Evolutionary conservation across 1,284 basidiomycete species (phyloP), one percentile per base, ranked within the genome.

Genomic region (Cutaneotrichosporon sp.): DNA sequence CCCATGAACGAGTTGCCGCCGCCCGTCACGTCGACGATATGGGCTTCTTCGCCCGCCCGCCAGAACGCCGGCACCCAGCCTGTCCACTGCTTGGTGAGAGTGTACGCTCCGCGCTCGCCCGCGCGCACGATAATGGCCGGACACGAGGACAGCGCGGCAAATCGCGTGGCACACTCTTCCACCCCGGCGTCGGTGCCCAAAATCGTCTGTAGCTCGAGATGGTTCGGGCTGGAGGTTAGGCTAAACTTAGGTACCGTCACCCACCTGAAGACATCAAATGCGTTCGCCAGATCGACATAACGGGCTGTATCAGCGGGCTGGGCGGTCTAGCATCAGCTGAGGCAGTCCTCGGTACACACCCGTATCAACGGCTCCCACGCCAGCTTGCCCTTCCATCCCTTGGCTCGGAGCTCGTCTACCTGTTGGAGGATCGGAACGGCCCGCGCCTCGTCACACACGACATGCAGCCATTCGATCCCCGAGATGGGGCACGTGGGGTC

Each of bases 1-100:
- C 90, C 91, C 33, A 93, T 75, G 70, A 92, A 94, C 47, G 83
- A 82, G 73, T 94, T 94, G 10, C 90, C 90, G 5, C 88, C 90
- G 40, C 88, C 89, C 47, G 91, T 94, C 12, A 90, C 87, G 71
- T 94, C 90, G 1, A 87, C 80, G 10, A 94, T 79, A 55, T 76
- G 67, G 4, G 80, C 75, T 12, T 72, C 59, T 13, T 49, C 51
- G 8, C 34, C 34, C 3, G 17, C 12, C 10, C 75, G 77, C 84
- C 88, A 91, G 67, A 81, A 93, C 2, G 91, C 87, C 4, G 83
- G 81, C 8, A 90, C 72, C 91, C 91, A 93, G 41, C 72, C 72
- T 9, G 49, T 55, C 72, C 72, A 73, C 0, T 47, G 26, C 1
- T 36, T 7, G 3, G 66, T 61, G 17, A 68, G 52, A 3, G 87